Evolutionary conservation across 352 stramenopile species (phyloP), one percentile per base, ranked within the genome.

Genomic region (Elongisporangium undulatum): DNA sequence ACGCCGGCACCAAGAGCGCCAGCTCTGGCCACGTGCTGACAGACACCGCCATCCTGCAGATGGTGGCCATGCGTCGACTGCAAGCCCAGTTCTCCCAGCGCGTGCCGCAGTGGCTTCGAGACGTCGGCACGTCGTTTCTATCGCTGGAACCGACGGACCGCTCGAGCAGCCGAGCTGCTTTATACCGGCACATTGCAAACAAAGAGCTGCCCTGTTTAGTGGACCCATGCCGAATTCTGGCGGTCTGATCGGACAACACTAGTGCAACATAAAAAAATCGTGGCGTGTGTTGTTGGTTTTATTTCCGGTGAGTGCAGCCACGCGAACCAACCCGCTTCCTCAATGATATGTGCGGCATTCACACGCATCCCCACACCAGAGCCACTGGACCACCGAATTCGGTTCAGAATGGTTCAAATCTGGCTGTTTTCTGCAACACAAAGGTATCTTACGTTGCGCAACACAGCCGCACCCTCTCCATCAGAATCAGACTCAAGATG

Each of bases 11-110:
- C 6, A 67, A 65, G 23, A 71, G 74, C 53, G 6, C 63, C 3
- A 45, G 58, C 20, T 72, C 53, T 9, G 75, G 72, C 41, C 58
- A 60, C 19, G 71, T 69, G 51, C 65, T 69, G 7, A 67, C 68
- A 1, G 72, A 85, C 19, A 55, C 68, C n/a, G 62, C 53, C 1
- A 74, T 85, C 19, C 53, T 85, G 41, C 72, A 79, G 48, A 75
- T 71, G 62, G 64, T 82, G 17, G 61, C 68, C 4, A 45, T 51
- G 0, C 72, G 72, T 1, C 56, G 52, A 2, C 51, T 85, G 9
- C 68, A 69, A 23, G 72, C 77, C 6, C 54, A 80, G 53, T 82
- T 85, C 50, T 80, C 72, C 34, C 34, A 45, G 34, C 34, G 13
- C 34, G 34, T 45, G 34, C 29, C 29, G 29, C 29, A 41, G 13